Percentiles rank a stretch among this genome's conserved stretches.
phyloP scores from a whole-genome alignment of 768 basidiomycete genomes.

The Kondoa malvinella region DNA sequence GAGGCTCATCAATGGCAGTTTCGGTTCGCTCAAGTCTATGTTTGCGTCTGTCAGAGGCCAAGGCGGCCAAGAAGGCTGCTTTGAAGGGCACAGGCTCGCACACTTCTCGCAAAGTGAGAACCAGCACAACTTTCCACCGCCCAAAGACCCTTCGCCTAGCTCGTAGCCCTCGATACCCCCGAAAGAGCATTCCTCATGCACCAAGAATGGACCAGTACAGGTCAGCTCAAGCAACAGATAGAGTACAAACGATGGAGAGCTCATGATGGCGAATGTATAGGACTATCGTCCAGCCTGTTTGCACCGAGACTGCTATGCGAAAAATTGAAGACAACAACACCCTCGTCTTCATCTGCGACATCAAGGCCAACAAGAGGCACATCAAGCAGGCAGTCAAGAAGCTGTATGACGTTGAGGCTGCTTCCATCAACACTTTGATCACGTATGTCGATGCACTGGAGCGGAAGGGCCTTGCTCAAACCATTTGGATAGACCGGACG shows the following conservation, averaged over 20 bases:
- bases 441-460: constrained; percentile 42
- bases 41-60: no score
- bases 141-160: constrained; percentile 78
- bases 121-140: constrained; percentile 59
- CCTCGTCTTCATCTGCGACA: constrained; percentile 89
- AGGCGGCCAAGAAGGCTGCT: constrained; percentile 68
- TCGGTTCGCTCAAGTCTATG: no score
- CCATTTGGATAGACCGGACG: constrained; percentile 54
- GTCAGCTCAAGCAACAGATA: constrained; percentile 50
- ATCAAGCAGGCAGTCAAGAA: constrained; percentile 99
- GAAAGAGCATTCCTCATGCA: constrained; percentile 78
- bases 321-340: constrained; percentile 99
- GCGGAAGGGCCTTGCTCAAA: background rate
- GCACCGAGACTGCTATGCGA: constrained; percentile 84
- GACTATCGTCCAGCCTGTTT: background rate
- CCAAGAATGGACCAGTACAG: constrained; percentile 94
- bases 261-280: background rate
- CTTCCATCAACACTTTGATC: constrained; percentile 95
- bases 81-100: constrained; percentile 46
- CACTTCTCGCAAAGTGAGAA: constrained; percentile 60
- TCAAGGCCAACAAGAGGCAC: constrained; percentile 92
- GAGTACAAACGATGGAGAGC: background rate
- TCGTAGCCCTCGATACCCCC: constrained; percentile 81
- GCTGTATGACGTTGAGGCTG: constrained; percentile 89
- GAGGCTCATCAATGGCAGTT: no score